Base-by-base conservation (phyloP, 83 land plant genomes). In the Picea abies region DNA sequence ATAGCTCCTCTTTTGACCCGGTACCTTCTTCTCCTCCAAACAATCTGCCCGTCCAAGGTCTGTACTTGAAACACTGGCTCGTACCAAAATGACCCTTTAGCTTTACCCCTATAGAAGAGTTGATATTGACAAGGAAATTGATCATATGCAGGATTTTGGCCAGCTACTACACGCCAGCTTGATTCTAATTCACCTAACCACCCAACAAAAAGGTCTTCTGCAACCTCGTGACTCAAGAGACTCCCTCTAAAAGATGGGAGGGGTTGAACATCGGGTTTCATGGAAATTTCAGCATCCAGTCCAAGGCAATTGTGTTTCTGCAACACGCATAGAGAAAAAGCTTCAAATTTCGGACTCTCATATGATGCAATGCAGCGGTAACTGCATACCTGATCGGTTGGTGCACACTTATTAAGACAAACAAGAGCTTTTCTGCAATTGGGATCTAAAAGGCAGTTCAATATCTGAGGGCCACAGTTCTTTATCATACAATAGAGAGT, bases 101-200 rank as follows among this genome's bases (percentile, higher is more conserved):
- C 96, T 81, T 92, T 92, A 35, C 99, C 99, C 68, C 98, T 84
- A 79, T 95, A 97, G 63, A 94, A 97, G 47, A 97, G 82, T 82
- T 97, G 99, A 78, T 89, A 95, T 85, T 97, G 99, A 32, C 94
- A 93, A 44, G 99, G 97, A 76, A 97, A 97, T 58, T 97, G 97
- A 80, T 97, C 99, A 86, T 97, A 97, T 15, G 99, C 99, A 7
- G 98, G 99, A 85, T 97, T 97, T 79, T 96, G 99, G 14, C 99
- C 99, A 1, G 95, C 96, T 10, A 91, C 94, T 11, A 97, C 98
- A 65, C 98, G 87, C 99, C 99, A 97, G 80, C 99, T 97, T 89
- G 93, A 97, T 25, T 95, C 89, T 37, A 96, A 76, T 44, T 86
- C 82, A 26, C 96, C 99, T 82, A 95, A 85, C 98, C 98, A 95